Evolutionary conservation across 306 rosid genomes (phyloP), one percentile per base, ranked within the genome.

Genomic region (Citrullus amarus): DNA sequence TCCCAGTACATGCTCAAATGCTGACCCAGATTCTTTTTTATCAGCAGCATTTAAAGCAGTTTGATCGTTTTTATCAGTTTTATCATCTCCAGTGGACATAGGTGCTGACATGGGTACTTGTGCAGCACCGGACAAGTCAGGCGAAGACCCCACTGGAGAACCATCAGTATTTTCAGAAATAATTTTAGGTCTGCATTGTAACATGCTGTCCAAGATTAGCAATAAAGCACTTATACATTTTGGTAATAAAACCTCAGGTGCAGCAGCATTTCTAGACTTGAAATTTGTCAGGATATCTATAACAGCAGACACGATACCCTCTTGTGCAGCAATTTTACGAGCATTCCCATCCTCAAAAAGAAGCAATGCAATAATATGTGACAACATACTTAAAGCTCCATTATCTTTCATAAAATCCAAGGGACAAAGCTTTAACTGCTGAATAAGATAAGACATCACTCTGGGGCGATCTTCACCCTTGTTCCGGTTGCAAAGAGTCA

Each of bases 401-500:
- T 80, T 88, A 76, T 95, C 93, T 82, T 85, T 86, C 14, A 92
- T 81, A 76, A 91, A 95, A 74, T 95, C 99, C 84, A 81, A 67
- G 6, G 94, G 93, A 78, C 93, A 93, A 84, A 88, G 91, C 88
- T 92, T 90, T 76, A 95, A 90, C 84, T 96, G 99, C 87, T 96
- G 98, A 88, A 91, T 83, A 78, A 96, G 91, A 91, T 88, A 93
- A 85, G 96, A 89, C 78, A 81, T 77, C 85, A 95, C 93, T 87
- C 82, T 92, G 43, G 96, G 89, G 53, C 98, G 93, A 75, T 93
- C 93, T 50, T 92, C 93, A 61, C 99, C 99, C 87, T 92, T 93
- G 88, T 87, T 91, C 81, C 90, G 97, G 69, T 80, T 90, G 84
- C 98, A 86, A 60, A 92, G 97, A 78, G 96, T 93, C 51, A 88